Evolutionary conservation across 306 rosid genomes (phyloP), one percentile per base, ranked within the genome.

Genomic region (peach (Prunus persica)): DNA sequence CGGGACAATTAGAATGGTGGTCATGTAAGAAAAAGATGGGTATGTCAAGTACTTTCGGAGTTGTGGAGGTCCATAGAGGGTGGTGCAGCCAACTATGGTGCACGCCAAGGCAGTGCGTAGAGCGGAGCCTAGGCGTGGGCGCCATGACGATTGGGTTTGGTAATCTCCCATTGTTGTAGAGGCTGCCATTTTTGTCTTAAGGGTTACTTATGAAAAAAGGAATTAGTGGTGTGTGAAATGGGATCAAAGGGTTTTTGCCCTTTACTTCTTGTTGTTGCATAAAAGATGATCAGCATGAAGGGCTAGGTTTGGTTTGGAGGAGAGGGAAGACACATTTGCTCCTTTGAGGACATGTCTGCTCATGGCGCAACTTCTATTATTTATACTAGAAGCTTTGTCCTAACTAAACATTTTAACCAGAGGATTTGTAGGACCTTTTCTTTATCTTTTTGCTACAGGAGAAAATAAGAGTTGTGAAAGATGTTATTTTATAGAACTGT

Each of bases 101-200:
- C 98, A 93, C 3, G 98, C 96, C 14, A 91, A 38, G 56, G 88
- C 82, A 0, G 97, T 82, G 7, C 97, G 75, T 1, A 93, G 81
- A 2, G 96, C 96, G 0, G 83, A 84, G 22, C 78, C 83, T 6
- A 91, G 27, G 15, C 90, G 89, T 45, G 57, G 19, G 41, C 57
- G 78, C 93, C 92, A 80, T 19, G 84, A 3, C 4, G 78, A 51
- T 24, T 66, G 14, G 1, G 82, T 72, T 60, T 82, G 65, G 50
- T 30, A n/a, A 63, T 8, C 79, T 60, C 4, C 62, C 72, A 54
- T 65, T 67, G 54, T 69, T 14, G 49, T 24, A 18, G 68, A 49
- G 43, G 38, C n/a, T 5, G 47, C 6, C 60, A 68, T 50, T 69
- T 78, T 54, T 43, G 6, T 76, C 20, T 63, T 34, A 28, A 8